Evolutionary conservation across 2,329 filamentous ascomycete species (phyloP).

Genomic region (Colletotrichum australisinense): DNA sequence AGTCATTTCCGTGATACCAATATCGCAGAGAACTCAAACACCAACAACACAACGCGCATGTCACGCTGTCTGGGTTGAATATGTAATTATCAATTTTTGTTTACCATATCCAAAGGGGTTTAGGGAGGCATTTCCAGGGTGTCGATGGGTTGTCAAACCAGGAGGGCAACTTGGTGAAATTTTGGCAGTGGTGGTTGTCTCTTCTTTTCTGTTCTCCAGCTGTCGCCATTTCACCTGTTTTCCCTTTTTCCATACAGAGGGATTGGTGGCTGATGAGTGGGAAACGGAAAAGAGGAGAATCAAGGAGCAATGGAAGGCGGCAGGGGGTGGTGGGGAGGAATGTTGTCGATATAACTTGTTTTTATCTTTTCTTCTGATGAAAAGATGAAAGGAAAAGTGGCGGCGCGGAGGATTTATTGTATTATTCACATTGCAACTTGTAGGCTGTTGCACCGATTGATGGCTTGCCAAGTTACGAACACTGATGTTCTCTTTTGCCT

Average conservation of each 20-base stretch:
- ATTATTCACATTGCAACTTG: constrained; percentile 21
- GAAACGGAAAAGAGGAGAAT: not conserved
- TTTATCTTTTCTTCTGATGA: not conserved
- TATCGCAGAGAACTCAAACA: constrained; percentile 32
- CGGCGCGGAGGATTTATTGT: constrained; percentile 7
- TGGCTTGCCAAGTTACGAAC: constrained; percentile 25
- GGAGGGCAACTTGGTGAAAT: not conserved
- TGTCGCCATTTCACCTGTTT: not conserved
- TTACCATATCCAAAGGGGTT: not conserved
- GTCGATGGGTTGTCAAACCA: not conserved
- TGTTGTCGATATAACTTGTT: not conserved
- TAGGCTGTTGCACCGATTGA: constrained; percentile 25
- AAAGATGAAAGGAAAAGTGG: not conserved
- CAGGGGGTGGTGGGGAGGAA: not conserved
- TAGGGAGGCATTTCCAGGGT: constrained; percentile 12
- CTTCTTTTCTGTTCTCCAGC: not conserved
- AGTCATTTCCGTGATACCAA: constrained; percentile 38
- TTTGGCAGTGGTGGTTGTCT: not conserved
- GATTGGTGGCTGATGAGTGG: not conserved
- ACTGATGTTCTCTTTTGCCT: not conserved
- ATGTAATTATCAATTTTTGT: constrained; percentile 35
- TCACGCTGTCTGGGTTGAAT: constrained; percentile 24
- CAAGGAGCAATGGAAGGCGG: not conserved
- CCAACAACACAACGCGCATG: constrained; percentile 1
- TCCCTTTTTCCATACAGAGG: not conserved